Base-by-base conservation (phyloP, 768 basidiomycete genomes). In the Naganishia friedmannii region DNA sequence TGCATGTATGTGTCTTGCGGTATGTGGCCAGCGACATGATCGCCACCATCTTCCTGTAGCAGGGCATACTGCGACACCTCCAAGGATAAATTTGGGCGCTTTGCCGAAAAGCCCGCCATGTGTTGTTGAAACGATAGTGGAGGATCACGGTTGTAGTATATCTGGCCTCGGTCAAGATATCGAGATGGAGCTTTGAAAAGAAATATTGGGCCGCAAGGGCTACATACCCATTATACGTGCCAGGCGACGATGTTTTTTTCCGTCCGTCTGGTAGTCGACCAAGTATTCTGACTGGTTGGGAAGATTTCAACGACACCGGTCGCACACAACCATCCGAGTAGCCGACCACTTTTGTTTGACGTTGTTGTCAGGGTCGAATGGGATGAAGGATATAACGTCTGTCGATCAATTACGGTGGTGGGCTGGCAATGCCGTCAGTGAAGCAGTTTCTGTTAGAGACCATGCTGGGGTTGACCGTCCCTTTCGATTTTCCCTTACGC, bases 91-190 rank as follows among this genome's bases (percentile, higher is more conserved):
- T n/a, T 34, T 29, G 39, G 23, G 32, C 39, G 60, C 23, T 26
- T 15, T 42, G 37, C 21, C 39, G 60, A 42, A 17, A 46, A 46
- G 39, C 60, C 60, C 15, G 60, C 7, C 60, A 63, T 63, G 60
- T 42, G 39, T 13, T 63, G 57, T 42, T 28, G 60, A 45, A n/a
- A 42, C 23, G 21, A 26, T 28, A 12, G 4, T 4, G 42, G 23
- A 34, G n/a, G 17, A 45, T 46, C 26, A 23, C 45, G 15, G 21
- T 46, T 3, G 7, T 46, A 21, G 45, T 17, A 4, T 46, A 15
- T 15, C 21, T 46, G 45, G 3, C 48, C 12, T 51, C 19, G 48
- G n/a, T 23, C 48, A 51, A 51, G 48, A n/a, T 51, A 21, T n/a
- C 23, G 17, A 12, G 48, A 51, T n/a, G 13, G n/a, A 5, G 17